Base-by-base conservation (phyloP, 1,139 yeast genomes). In the Yamadazyma triangularis region DNA sequence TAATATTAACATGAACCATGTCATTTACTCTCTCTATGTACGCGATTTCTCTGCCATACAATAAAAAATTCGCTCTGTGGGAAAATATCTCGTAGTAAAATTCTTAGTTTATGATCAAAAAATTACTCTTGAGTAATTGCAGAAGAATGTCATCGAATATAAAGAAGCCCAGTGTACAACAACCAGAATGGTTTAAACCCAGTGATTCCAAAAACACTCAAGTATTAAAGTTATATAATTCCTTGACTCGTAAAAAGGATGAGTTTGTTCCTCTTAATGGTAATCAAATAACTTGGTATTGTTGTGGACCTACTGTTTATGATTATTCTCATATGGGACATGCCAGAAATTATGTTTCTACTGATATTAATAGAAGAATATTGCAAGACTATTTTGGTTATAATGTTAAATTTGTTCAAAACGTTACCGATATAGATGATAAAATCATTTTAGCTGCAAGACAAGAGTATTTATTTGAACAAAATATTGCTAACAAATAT, bases 271-370 rank as follows among this genome's bases (percentile, higher is more conserved):
- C 97, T 3, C 58, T 68, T 35, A 62, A 67, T 29, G 67, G 70
- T 1, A 74, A 77, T 38, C 77, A 74, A 38, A 81, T 91, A 31
- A 74, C 89, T 3, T 91, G 99, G 99, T 91, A 91, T 62, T 85
- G 89, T 34, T 91, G 99, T 70, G 99, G 99, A 4, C 98, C 98
- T 9, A 91, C 99, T 0, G 97, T 91, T n/a, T 91, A 91, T 51
- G 96, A 91, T 57, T 80, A 93, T 26, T 78, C 93, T 31, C 99
- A 91, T 53, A 87, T 91, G 96, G 99, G 99, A n/a, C 99, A 93
- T 59, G 98, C 98, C 13, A 71, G 98, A 58, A 91, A 91, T 62
- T 93, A 91, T 53, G 97, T 91, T 30, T 78, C 96, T 8, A 85
- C 87, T 32, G 98, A 93, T 56, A 87, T 91, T 52, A 84, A 87